These are phyloP conservation scores for Globisporangium camurandrum DNA, from an alignment of 352 stramenopile species.

Conservation along the genomic window DNA sequence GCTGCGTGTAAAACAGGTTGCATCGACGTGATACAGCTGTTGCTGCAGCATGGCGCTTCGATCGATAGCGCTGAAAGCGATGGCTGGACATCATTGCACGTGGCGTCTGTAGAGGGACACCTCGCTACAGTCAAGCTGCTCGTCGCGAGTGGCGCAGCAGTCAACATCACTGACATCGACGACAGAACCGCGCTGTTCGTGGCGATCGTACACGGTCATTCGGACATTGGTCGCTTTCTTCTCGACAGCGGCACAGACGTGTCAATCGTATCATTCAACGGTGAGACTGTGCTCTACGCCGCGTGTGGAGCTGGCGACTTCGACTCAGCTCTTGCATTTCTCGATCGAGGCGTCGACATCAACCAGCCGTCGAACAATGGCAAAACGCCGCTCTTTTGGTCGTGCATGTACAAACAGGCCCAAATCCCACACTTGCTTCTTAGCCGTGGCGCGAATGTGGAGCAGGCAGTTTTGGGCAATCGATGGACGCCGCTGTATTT, in stretches of 20 bases:
- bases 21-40: neutral
- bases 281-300: too few species aligned
- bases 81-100: neutral
- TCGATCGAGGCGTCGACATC: too few species aligned
- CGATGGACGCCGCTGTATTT: neutral
- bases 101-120: too few species aligned
- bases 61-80: neutral
- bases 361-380: neutral
- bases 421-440: neutral
- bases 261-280: too few species aligned
- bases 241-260: neutral
- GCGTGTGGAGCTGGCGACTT: too few species aligned
- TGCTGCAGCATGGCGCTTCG: too few species aligned
- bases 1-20: neutral
- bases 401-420: neutral
- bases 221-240: neutral
- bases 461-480: neutral
- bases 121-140: too few species aligned
- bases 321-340: too few species aligned
- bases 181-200: neutral
- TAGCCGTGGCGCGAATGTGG: neutral
- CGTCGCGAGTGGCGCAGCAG: neutral
- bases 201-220: neutral
- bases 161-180: neutral
- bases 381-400: neutral